A percentile compares a stretch with the other conserved stretches of the same genome.
Conservation (phyloP, 129 eudicot species). For the Cynara cardunculus region DNA sequence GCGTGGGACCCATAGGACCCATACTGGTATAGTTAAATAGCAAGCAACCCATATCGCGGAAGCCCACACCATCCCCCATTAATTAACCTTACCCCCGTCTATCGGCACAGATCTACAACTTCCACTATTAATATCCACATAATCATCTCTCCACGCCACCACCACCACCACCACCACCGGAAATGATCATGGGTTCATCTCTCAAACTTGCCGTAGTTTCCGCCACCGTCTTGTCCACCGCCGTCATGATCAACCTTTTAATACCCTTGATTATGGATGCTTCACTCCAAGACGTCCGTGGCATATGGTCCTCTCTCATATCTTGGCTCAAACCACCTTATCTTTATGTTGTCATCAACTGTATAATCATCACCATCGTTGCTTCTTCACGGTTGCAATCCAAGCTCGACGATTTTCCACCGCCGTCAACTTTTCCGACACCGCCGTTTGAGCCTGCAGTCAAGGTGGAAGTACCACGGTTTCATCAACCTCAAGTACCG, state of each 20-base stretch:
- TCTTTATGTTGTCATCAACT: conserved; percentile 70
- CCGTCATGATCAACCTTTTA: conserved; percentile 43
- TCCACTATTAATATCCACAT: not conserved
- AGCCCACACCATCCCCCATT: conserved; percentile 30
- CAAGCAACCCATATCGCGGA: conserved; percentile 18
- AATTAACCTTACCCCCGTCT: not conserved
- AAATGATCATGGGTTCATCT: conserved; percentile 28
- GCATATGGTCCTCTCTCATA: conserved; percentile 39
- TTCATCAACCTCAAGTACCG: not conserved
- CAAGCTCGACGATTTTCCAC: conserved; percentile 13
- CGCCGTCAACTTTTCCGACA: not conserved
- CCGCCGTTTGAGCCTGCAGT: conserved; percentile 16
- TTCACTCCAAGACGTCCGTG: conserved; percentile 33
- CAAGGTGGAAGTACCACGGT: conserved; percentile 11
- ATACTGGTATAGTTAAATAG: conserved; percentile 8
- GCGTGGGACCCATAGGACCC: conserved; percentile 6
- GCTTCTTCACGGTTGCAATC: conserved; percentile 72
- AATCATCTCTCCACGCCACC: conserved; percentile 10
- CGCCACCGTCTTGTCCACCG: conserved; percentile 49
- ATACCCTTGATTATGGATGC: conserved; percentile 34
- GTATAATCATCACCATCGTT: conserved; percentile 71
- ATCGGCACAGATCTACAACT: conserved; percentile 21
- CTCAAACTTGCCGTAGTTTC: conserved; percentile 51
- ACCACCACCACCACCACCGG: conserved; percentile 4
- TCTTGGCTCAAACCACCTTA: conserved; percentile 82